These are phyloP conservation scores for Pleurotus salmoneostramineus DNA, from an alignment of 768 basidiomycete genomes.

Conservation along the genomic window DNA sequence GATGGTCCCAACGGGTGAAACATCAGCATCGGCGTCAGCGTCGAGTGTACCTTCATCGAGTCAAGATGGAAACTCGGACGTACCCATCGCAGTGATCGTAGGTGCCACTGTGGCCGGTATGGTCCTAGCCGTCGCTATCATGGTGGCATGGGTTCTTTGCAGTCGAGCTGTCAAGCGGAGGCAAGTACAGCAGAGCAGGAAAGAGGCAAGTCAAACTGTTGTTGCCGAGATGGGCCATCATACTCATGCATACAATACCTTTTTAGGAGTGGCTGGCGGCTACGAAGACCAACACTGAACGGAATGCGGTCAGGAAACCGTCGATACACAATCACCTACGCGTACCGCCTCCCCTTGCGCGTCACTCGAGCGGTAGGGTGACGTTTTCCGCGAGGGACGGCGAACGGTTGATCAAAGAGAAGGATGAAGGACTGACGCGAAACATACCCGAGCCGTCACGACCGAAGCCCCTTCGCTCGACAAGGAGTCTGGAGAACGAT, in stretches of 20 bases:
- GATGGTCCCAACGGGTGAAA: not conserved
- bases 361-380: conserved; percentile 29
- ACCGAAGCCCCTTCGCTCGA: conserved; percentile 11
- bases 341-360: conserved; percentile 20
- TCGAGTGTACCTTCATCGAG: conserved; percentile 6
- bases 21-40: conserved; percentile 8
- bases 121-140: conserved; percentile 36
- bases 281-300: conserved; percentile 36
- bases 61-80: conserved; percentile 8
- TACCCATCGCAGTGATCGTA: conserved; percentile 47
- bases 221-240: not conserved
- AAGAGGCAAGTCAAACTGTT: conserved; percentile 16
- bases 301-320: conserved; percentile 29
- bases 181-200: conserved; percentile 22
- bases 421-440: conserved; percentile 7
- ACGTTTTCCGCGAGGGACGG: conserved; percentile 28
- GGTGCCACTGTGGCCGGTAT: conserved; percentile 48
- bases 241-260: not conserved
- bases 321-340: conserved; percentile 19
- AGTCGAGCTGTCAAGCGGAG: conserved; percentile 35
- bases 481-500: conserved; percentile 10
- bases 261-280: conserved; percentile 19
- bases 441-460: conserved; percentile 8
- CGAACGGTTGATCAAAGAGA: conserved; percentile 7
- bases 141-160: conserved; percentile 45